Evolutionary conservation across 345 rosid species (phyloP).

Genomic region (Mallotus nudiflorus): DNA sequence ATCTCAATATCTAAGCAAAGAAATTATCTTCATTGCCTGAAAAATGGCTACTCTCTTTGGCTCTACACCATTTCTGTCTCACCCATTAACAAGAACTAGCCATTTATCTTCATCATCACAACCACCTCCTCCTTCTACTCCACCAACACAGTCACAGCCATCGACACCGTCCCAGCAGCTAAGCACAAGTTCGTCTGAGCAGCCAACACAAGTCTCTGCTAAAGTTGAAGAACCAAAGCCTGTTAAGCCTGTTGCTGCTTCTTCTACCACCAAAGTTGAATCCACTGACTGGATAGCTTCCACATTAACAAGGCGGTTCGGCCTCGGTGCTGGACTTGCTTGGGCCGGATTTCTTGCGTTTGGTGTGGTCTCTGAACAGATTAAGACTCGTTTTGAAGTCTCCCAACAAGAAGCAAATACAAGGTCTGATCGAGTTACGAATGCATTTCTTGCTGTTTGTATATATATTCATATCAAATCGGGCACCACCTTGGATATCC

Average conservation of each 20-base stretch:
- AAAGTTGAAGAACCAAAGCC: slow-evolving; percentile 43
- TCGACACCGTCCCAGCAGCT: slow-evolving; percentile 30
- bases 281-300: slow-evolving; percentile 91
- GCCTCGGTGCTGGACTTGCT: slow-evolving; percentile 87
- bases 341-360: slow-evolving; percentile 82
- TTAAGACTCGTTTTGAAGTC: slow-evolving; percentile 80
- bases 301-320: slow-evolving; percentile 76
- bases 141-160: slow-evolving; percentile 28
- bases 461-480: no score
- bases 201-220: slow-evolving; percentile 28
- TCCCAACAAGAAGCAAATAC: slow-evolving; percentile 77
- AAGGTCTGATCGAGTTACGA: slow-evolving; percentile 41
- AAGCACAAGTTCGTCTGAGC: slow-evolving; percentile 36
- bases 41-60: slow-evolving; percentile 51
- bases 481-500: no score
- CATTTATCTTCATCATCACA: slow-evolving; percentile 37
- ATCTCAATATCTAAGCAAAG: not conserved
- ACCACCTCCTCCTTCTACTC: slow-evolving; percentile 36
- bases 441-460: no score
- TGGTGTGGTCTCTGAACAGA: slow-evolving; percentile 87
- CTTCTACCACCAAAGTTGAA: slow-evolving; percentile 39
- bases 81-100: slow-evolving; percentile 35
- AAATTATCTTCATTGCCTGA: not conserved
- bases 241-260: slow-evolving; percentile 13
- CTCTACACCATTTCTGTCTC: slow-evolving; percentile 41